phyloP scores from a whole-genome alignment of 1,284 basidiomycete genomes.

The Mycena sp. region DNA sequence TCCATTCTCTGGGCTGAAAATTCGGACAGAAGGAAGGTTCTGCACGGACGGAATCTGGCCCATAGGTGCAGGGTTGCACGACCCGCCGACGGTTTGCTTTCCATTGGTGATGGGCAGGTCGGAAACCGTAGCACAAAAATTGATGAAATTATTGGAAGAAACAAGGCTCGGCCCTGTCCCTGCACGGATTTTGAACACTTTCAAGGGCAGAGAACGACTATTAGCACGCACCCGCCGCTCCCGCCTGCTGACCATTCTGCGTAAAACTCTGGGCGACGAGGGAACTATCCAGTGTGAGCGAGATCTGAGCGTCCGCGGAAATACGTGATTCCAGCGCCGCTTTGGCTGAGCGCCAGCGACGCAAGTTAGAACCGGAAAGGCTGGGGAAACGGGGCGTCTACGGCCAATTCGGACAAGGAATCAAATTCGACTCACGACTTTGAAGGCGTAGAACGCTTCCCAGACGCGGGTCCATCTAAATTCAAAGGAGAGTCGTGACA shows the following conservation, averaged over 20 bases:
- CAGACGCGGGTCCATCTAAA: too few species aligned
- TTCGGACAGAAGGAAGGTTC: constrained; percentile 68
- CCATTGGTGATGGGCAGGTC: constrained; percentile 68
- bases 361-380: not conserved
- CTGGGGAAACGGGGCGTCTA: too few species aligned
- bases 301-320: constrained; percentile 10
- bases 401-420: too few species aligned
- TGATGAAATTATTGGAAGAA: constrained; percentile 78
- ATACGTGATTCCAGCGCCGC: not conserved
- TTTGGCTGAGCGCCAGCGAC: not conserved
- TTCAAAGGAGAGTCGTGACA: not conserved
- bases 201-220: not conserved
- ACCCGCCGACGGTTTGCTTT: constrained; percentile 62
- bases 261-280: not conserved
- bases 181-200: not conserved
- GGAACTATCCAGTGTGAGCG: not conserved
- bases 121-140: constrained; percentile 63
- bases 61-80: constrained; percentile 72
- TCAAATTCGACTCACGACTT: not conserved
- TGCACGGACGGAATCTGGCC: constrained; percentile 62
- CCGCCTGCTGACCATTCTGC: not conserved
- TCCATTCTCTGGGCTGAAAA: constrained; percentile 62
- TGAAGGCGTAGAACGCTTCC: not conserved
- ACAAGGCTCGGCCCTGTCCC: constrained; percentile 45
- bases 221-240: not conserved